Percentiles rank a stretch among this genome's conserved stretches.
Evolutionary conservation across 2,329 filamentous ascomycete species (phyloP).

Genomic region (Eurotiales sp.): DNA sequence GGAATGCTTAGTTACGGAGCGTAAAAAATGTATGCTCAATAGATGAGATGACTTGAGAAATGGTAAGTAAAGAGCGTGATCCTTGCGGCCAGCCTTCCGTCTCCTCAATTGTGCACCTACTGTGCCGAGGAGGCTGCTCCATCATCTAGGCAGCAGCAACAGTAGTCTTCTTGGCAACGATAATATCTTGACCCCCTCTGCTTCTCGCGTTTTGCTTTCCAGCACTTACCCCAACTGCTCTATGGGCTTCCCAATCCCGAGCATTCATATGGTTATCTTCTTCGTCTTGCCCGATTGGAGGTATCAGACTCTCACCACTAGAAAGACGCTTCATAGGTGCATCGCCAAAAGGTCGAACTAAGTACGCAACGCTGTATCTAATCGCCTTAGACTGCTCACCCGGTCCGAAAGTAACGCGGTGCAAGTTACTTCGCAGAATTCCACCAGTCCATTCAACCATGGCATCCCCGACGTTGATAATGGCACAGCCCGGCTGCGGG

Average conservation of each 20-base stretch:
- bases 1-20: no score
- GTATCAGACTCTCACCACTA: constrained; percentile 6
- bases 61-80: no score
- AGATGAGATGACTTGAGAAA: no score
- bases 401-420: constrained; percentile 5
- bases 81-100: no score
- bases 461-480: constrained; percentile 11
- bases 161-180: no score
- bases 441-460: constrained; percentile 12
- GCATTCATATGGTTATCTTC: constrained; percentile 10
- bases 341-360: constrained; percentile 1
- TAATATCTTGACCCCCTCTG: constrained; percentile 1
- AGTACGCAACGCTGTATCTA: constrained; percentile 10
- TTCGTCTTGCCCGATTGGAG: constrained; percentile 2
- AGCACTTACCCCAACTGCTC: constrained; percentile 1
- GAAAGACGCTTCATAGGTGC: constrained; percentile 8
- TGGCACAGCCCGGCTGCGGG: constrained; percentile 4
- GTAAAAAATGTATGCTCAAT: no score
- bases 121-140: no score
- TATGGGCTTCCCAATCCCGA: constrained; percentile 8
- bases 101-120: no score
- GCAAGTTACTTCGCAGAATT: constrained; percentile 11
- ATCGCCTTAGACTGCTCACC: constrained; percentile 3
- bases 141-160: no score
- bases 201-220: constrained; percentile 5